Base-by-base conservation (phyloP, 2,329 filamentous ascomycete genomes). In the Rasamsonia emersonii region DNA sequence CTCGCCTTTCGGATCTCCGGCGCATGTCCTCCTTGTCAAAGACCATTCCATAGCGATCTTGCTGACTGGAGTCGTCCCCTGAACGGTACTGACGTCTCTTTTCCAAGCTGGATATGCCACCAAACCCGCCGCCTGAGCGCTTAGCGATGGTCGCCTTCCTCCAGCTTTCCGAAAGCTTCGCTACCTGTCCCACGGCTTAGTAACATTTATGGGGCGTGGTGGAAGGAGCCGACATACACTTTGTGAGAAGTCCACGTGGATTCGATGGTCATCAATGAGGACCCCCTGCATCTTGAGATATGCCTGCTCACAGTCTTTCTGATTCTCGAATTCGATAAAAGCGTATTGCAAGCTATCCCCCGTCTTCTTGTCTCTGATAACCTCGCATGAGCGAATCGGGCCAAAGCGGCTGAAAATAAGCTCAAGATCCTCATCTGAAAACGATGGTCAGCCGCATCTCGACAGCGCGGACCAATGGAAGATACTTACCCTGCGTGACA, bases 211-310 rank as follows among this genome's bases (percentile, higher is more conserved):
- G 11, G 14, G 26, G n/a, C 7, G 20, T 33, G 31, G 10, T 9
- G 19, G 23, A 24, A 29, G 18, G 19, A 24, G 18, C 19, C 14
- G 13, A 45, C 79, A 75, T 39, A 88, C 91, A 54, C 86, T 94
- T 64, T 98, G 91, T 8, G 88, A 95, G 60, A 98, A 98, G 62
- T 98, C 91, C 35, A 98, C 91, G 53, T 98, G 91, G 42, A 98
- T 98, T 24, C 91, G 80, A 43, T 94, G 84, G 49, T 98, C 91
- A 50, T 98, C 91, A 43, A 98, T 96, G 34, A 98, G 65, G 2
- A 96, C 89, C 2, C 82, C 86, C 57, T 98, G 86, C 91, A 98
- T 98, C 64, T 98, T 98, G 66, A 93, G 91, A 53, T 95, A 98
- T 3, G 91, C 91, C 32, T 84, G 77, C 61, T 98, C 91, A 56